Percentiles rank a stretch among this genome's conserved stretches.
phyloP scores from a whole-genome alignment of 768 basidiomycete species.

The Russula vinacea region DNA sequence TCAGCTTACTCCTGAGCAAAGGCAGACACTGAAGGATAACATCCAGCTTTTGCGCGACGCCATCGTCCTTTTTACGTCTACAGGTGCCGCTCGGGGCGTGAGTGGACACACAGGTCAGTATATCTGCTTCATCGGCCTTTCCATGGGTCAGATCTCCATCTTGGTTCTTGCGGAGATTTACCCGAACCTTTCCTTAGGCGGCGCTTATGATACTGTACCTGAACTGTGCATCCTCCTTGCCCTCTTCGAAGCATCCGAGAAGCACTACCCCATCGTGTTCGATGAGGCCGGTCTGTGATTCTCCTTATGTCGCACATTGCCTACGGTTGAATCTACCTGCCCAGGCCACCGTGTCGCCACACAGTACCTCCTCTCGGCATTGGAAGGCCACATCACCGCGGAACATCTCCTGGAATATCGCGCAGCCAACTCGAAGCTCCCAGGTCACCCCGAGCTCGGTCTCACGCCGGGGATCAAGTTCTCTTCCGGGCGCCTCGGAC shows the following conservation, averaged over 20 bases:
- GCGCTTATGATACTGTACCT: constrained; percentile 65
- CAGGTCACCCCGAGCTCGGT: constrained; percentile 86
- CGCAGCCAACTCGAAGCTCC: constrained; percentile 80
- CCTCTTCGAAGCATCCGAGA: constrained; percentile 62
- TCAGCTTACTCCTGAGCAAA: constrained; percentile 61
- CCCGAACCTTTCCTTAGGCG: constrained; percentile 34
- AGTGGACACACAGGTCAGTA: constrained; percentile 75
- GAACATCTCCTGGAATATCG: constrained; percentile 84
- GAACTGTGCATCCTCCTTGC: constrained; percentile 79
- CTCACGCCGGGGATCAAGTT: constrained; percentile 92
- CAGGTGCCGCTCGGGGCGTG: constrained; percentile 80
- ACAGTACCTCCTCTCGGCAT: constrained; percentile 78
- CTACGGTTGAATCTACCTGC: constrained; percentile 16
- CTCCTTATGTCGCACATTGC: neutral
- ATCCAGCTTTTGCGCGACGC: constrained; percentile 81
- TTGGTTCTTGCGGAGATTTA: neutral
- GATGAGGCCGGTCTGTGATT: constrained; percentile 72
- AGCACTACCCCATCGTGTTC: constrained; percentile 66
- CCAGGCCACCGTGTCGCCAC: constrained; percentile 87
- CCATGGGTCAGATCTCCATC: neutral
- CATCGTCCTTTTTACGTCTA: constrained; percentile 82
- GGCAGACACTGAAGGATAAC: constrained; percentile 56
- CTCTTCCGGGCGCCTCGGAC: constrained; percentile 88
- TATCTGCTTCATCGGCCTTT: neutral
- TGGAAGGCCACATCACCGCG: constrained; percentile 66